These are phyloP conservation scores for Penicillium sp. DNA, from an alignment of 2,329 filamentous ascomycete species.

Conservation along the genomic window DNA sequence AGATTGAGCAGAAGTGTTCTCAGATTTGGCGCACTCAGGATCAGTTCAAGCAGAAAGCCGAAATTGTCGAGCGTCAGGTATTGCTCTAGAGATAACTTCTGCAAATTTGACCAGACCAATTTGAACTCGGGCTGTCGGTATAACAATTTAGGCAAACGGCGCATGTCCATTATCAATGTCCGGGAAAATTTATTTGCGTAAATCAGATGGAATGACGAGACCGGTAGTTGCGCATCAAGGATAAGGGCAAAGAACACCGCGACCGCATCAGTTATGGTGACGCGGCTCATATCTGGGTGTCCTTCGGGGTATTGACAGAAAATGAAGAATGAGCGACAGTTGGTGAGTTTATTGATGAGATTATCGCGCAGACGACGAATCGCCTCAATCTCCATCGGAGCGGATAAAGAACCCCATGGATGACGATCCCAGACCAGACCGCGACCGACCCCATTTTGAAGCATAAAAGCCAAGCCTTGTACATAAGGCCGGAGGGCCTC, in stretches of 20 bases:
- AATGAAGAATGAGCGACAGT: conserved; percentile 26
- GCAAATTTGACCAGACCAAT: conserved; percentile 19
- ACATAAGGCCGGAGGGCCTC: conserved; percentile 15
- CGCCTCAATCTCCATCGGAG: conserved; percentile 17
- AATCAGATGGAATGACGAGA: conserved; percentile 22
- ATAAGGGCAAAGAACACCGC: conserved; percentile 24
- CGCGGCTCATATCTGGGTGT: conserved; percentile 20
- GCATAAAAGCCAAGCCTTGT: conserved; percentile 21
- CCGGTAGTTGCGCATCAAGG: conserved; percentile 15
- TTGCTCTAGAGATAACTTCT: conserved; percentile 23
- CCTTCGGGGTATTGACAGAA: conserved; percentile 27
- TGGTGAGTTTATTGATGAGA: conserved; percentile 13
- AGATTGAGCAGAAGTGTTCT: conserved; percentile 19
- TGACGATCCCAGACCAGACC: conserved; percentile 23
- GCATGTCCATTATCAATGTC: conserved; percentile 27
- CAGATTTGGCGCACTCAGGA: conserved; percentile 22
- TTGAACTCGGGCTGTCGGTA: conserved; percentile 23
- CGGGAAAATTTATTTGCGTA: conserved; percentile 22
- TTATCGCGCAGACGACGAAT: conserved; percentile 21
- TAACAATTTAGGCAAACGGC: conserved; percentile 24
- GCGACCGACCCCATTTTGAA: conserved; percentile 19
- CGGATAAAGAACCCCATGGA: conserved; percentile 23
- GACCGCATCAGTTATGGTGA: conserved; percentile 24
- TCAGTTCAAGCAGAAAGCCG: conserved; percentile 22
- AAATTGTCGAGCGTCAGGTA: conserved; percentile 26